Evolutionary conservation across 306 rosid species (phyloP).

Genomic region (Vigna nakashimae): DNA sequence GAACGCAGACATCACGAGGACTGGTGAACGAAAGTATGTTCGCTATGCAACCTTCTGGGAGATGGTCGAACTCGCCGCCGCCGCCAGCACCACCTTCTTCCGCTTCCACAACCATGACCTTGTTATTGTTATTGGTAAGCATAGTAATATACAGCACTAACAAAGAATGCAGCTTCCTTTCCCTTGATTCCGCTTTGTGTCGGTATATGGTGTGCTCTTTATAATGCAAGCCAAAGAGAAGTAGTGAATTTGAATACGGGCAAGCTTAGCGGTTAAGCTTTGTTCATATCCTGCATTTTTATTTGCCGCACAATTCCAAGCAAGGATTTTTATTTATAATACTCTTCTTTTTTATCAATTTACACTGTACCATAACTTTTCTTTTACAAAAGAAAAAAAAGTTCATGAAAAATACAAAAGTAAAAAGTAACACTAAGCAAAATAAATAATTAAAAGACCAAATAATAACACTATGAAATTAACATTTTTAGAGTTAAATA

Average conservation of each 20-base stretch:
- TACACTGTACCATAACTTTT: neutral
- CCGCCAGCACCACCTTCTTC: neutral
- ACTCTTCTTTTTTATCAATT: too few species aligned
- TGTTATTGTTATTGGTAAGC: neutral
- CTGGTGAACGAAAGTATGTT: constrained; percentile 63
- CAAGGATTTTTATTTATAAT: neutral
- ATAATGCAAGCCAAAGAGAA: neutral
- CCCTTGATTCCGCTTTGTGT: neutral
- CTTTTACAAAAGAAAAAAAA: neutral
- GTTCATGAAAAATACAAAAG: neutral
- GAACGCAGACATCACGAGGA: constrained; percentile 64
- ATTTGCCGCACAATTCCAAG: constrained; percentile 30
- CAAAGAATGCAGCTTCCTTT: neutral
- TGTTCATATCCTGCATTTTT: neutral
- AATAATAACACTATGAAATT: too few species aligned
- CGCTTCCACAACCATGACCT: neutral
- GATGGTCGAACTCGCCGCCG: constrained; percentile 36
- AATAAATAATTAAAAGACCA: neutral
- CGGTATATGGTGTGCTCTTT: neutral
- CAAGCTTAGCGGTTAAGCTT: constrained; percentile 64
- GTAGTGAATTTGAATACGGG: neutral
- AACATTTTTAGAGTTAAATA: too few species aligned
- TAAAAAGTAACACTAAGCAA: neutral
- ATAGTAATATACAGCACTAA: neutral
- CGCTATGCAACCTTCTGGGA: constrained; percentile 73